Conservation (phyloP, 2,329 filamentous ascomycete species). For the Penicillium sp. region DNA sequence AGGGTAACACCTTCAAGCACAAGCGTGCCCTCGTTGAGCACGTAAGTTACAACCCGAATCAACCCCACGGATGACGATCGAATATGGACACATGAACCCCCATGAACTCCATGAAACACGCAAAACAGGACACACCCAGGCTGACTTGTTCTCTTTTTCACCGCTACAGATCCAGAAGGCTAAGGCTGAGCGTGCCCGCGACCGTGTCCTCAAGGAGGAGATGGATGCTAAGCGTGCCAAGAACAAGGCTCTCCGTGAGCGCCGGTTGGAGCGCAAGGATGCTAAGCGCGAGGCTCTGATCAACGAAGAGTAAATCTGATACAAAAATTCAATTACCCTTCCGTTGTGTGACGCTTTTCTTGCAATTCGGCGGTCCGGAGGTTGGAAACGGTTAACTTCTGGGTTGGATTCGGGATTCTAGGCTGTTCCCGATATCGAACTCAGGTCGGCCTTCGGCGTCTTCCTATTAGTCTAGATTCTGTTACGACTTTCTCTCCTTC, state of each 20-base stretch:
- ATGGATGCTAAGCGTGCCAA: slow-evolving; percentile 99
- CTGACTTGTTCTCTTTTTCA: slow-evolving; percentile 29
- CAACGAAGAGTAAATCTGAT: slow-evolving; percentile 58
- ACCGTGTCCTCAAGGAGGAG: slow-evolving; percentile 95
- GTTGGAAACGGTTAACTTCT: slow-evolving; percentile 35
- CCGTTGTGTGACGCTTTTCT: slow-evolving; percentile 34
- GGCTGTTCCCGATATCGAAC: slow-evolving; percentile 29
- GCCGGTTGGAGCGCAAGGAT: slow-evolving; percentile 86
- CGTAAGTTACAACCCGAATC: slow-evolving; percentile 61
- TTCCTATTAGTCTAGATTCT: slow-evolving; percentile 26
- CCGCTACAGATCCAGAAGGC: slow-evolving; percentile 89
- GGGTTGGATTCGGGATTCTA: slow-evolving; percentile 32
- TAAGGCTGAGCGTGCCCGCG: slow-evolving; percentile 98
- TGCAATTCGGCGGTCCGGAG: slow-evolving; percentile 37
- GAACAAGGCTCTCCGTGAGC: slow-evolving; percentile 99
- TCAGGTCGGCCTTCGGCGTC: slow-evolving; percentile 31
- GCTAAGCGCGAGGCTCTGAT: slow-evolving; percentile 87
- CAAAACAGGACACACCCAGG: slow-evolving; percentile 7
- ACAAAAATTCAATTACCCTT: slow-evolving; percentile 25
- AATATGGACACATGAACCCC: background rate
- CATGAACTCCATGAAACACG: background rate
- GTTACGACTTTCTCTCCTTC: slow-evolving; percentile 17
- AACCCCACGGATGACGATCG: slow-evolving; percentile 5
- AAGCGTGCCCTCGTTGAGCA: slow-evolving; percentile 99
- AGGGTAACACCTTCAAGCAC: slow-evolving; percentile 99